Evolutionary conservation across 1,284 basidiomycete genomes (phyloP), one percentile per base, ranked within the genome.

Genomic region (Pterula multifida): DNA sequence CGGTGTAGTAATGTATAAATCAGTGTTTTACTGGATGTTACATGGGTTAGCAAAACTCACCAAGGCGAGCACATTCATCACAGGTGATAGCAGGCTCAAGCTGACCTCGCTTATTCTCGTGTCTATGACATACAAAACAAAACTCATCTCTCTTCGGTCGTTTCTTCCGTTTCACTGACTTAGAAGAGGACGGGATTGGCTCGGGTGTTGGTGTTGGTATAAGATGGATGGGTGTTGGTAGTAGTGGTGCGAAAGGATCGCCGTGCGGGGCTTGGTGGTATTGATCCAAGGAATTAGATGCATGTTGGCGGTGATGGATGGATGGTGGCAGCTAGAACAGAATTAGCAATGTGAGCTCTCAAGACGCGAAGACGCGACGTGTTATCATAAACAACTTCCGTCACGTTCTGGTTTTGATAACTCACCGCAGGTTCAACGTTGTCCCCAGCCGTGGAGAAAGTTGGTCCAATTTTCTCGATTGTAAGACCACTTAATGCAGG

Each of bases 251-350:
- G 61, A 87, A 88, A 32, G 85, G 85, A 66, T 88, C 85, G 53
- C 85, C 85, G 59, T 85, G 81, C 15, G 85, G 85, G 19, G 76
- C 82, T 62, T 82, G 78, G 32, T 78, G 73, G 59, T 84, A 85
- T 51, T 77, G 62, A 63, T 57, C 59, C 52, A 58, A 63, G 49
- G 54, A 62, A 51, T 59, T 63, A 52, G 67, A 57, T 55, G 70
- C 67, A 35, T 67, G 60, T 52, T 60, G 59, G n/a, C 52, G 56
- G 25, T 44, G 56, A 25, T 54, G 35, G 45, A 51, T 55, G n/a
- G 54, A 55, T 36, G 49, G 54, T 49, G 59, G 55, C 25, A 54
- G 28, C 26, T 48, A 50, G 47, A 55, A 54, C 52, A 54, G 47
- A 53, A 57, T 58, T 25, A 51, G 58, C 52, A 42, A 24, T 21